A percentile compares a stretch with the other conserved stretches of the same genome.
These are phyloP conservation scores for Naumovozyma baii DNA, from an alignment of 805 yeast species.

Conservation along the genomic window DNA sequence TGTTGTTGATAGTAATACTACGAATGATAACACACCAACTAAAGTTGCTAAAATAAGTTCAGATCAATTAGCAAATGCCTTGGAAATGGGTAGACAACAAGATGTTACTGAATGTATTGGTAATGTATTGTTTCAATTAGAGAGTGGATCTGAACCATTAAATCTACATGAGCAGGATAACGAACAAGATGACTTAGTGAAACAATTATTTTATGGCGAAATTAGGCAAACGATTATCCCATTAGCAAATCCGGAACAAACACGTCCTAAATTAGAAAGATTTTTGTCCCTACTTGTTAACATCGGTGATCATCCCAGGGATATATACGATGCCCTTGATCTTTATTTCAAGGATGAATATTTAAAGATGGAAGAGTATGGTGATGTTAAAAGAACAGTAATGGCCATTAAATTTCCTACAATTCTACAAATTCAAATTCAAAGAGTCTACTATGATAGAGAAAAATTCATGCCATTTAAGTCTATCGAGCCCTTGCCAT, in stretches of 20 bases:
- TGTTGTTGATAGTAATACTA: constrained; percentile 7
- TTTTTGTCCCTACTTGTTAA: constrained; percentile 76
- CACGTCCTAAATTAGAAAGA: constrained; percentile 55
- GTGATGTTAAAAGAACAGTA: constrained; percentile 62
- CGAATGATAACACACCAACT: constrained; percentile 9
- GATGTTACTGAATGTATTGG: constrained; percentile 97
- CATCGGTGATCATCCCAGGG: constrained; percentile 79
- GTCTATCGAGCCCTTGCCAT: constrained; percentile 72
- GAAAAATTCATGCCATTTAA: constrained; percentile 66
- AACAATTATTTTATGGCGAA: constrained; percentile 74
- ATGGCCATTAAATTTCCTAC: constrained; percentile 67
- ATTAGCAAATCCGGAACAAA: constrained; percentile 25
- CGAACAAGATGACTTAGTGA: constrained; percentile 78
- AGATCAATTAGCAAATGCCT: constrained; percentile 63
- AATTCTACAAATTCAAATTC: constrained; percentile 83
- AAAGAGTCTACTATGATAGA: constrained; percentile 84
- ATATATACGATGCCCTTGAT: constrained; percentile 85
- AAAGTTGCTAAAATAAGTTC: constrained; percentile 32
- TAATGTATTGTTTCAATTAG: constrained; percentile 83
- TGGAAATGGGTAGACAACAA: constrained; percentile 84
- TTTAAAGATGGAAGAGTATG: constrained; percentile 57
- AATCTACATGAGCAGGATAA: constrained; percentile 59
- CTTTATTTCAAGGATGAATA: constrained; percentile 63
- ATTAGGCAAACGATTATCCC: constrained; percentile 70
- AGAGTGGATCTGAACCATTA: constrained; percentile 71